These are phyloP conservation scores for Teunomyces cretensis DNA, from an alignment of 805 yeast species.

Conservation along the genomic window DNA sequence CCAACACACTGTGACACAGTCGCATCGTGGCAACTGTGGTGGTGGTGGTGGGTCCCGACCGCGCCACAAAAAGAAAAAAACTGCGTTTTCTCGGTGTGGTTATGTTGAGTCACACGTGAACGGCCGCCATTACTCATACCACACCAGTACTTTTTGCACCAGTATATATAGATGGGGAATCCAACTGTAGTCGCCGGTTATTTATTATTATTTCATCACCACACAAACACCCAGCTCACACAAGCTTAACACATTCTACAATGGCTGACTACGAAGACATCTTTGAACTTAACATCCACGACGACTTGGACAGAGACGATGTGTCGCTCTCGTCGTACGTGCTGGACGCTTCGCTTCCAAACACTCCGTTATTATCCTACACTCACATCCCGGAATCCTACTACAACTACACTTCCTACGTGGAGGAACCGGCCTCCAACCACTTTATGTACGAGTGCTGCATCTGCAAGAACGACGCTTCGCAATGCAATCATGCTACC, in stretches of 20 bases:
- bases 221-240: background rate
- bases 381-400: background rate
- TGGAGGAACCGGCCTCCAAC: background rate
- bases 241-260: background rate
- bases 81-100: constrained; percentile 2
- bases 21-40: background rate
- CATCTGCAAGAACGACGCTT: constrained; percentile 12
- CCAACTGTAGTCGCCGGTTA: background rate
- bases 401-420: constrained; percentile 1
- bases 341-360: constrained; percentile 2
- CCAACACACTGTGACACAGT: background rate
- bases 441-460: constrained; percentile 13
- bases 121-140: constrained; percentile 4
- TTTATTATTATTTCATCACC: background rate
- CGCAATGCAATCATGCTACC: constrained; percentile 2
- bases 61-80: constrained; percentile 1
- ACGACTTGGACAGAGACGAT: constrained; percentile 6
- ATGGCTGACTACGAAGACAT: constrained; percentile 13
- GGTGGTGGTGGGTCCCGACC: constrained; percentile 3
- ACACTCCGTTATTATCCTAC: constrained; percentile 1
- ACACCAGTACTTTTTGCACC: constrained; percentile 1
- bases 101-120: constrained; percentile 4
- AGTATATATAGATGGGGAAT: constrained; percentile 1
- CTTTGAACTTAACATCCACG: constrained; percentile 14
- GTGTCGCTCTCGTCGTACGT: background rate